Evolutionary conservation across 2,329 filamentous ascomycete species (phyloP), one percentile per base, ranked within the genome.

Genomic region (Xylogone sp.): DNA sequence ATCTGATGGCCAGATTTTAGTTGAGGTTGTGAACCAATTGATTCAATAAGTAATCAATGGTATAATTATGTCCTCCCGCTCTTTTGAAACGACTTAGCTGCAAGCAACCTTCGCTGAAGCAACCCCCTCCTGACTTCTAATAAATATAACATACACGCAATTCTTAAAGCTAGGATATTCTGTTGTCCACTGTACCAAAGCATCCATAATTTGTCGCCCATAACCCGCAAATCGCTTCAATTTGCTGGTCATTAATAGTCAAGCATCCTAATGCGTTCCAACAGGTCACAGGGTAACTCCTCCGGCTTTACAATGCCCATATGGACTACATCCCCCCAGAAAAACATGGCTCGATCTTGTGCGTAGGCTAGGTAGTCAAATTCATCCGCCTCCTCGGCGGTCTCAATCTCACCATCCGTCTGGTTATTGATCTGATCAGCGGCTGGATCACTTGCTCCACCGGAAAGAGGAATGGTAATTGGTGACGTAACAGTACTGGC

Each of bases 351-450:
- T 13, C 94, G 79, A 58, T 97, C 89, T 70, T 96, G 90, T 7
- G 94, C 85, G 70, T 97, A 99, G 10, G 81, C 83, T 21, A 99
- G 76, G 68, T 97, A 99, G 69, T 99, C 92, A 65, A 97, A 99
- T 63, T 90, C 88, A 43, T 90, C 88, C 29, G 80, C 82, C 46
- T 65, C 63, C 12, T 62, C 61, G 42, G 55, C 60, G 21, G 56
- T 54, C 19, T 55, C 62, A 12, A 52, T 53, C 42, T 54, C 51
- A 43, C 16, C 42, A 21, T 39, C 34, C n/a, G 34, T 16, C n/a
- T 16, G 8, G 5, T 39, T 39, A 16, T 39, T 18, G 5, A 39
- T 16, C 27, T 7, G 8, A 31, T 31, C 27, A 13, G 27, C 13
- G 13, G 27, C 13, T 13, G 34, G n/a, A 16, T 18, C n/a, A 39